Base-by-base conservation (phyloP, 257 asterid genomes). In the Petrea volubilis region DNA sequence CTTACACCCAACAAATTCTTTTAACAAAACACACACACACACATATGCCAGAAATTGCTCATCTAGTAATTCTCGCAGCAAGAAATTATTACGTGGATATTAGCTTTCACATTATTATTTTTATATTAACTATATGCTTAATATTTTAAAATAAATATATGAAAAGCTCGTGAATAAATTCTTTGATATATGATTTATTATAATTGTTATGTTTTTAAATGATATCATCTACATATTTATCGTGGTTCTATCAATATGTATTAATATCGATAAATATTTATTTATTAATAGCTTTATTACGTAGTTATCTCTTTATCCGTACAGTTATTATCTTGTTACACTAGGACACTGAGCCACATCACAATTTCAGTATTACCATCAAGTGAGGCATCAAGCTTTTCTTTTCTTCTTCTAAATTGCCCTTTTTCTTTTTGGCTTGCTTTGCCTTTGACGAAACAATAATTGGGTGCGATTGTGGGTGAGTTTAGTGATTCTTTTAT, bases 401-500 rank as follows among this genome's bases (percentile, higher is more conserved):
- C 2, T 7, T 6, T 14, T 20, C 21, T 18, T 51, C 29, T 8
- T 51, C 29, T 51, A 18, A 1, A 55, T 0, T 24, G 11, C 27
- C 18, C 13, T 55, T 3, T 33, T 33, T 7, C 7, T 33, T 3
- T 33, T 34, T 34, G 5, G 5, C 9, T 34, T 34, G 40, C 40
- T 10, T 15, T 10, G 8, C 12, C 1, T 56, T 56, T 12, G 38
- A 25, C 1, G 9, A 56, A 25, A 40, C 11, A 56, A 8, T 27
- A n/a, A n/a, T 10, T 55, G 61, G 33, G 43, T 10, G 44, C 29
- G 40, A 12, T 53, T 8, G 0, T 0, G 65, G 84, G 83, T 78
- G 79, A 84, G 72, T 7, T 67, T 74, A 76, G 79, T 27, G 79
- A 85, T 81, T 52, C 88, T 73, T 80, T 75, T 70, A 79, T 77